Percentiles rank a stretch among this genome's conserved stretches.
phyloP scores from a whole-genome alignment of 1,284 basidiomycete species.

The Cystobasidium sp. region DNA sequence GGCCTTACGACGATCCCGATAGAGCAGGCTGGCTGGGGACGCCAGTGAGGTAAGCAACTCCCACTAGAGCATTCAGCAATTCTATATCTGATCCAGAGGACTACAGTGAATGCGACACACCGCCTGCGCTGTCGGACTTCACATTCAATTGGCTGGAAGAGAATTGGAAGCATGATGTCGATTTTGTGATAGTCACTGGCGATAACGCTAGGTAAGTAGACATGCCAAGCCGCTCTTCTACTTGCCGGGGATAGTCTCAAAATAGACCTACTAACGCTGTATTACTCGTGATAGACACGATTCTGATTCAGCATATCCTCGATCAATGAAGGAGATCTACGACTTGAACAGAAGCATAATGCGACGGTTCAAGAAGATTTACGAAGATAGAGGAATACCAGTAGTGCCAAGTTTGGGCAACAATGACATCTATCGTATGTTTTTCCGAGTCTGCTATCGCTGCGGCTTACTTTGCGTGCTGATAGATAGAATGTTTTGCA shows the following conservation, averaged over 20 bases:
- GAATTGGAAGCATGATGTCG: slow-evolving; percentile 80
- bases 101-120: slow-evolving; percentile 83
- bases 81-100: neutral
- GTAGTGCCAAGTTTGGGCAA: slow-evolving; percentile 82
- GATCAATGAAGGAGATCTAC: slow-evolving; percentile 81
- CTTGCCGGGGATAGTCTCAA: neutral
- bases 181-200: slow-evolving; percentile 93
- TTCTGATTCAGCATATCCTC: slow-evolving; percentile 77
- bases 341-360: slow-evolving; percentile 73
- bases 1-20: slow-evolving; percentile 51
- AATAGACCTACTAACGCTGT: neutral
- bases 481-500: neutral
- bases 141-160: slow-evolving; percentile 80
- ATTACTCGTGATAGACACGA: slow-evolving; percentile 69
- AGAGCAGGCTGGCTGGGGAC: slow-evolving; percentile 56
- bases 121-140: slow-evolving; percentile 73
- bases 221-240: neutral
- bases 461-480: neutral
- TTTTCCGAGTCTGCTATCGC: neutral
- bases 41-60: slow-evolving; percentile 47
- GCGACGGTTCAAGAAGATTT: slow-evolving; percentile 71
- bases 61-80: neutral
- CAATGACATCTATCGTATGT: slow-evolving; percentile 55
- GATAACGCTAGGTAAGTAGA: slow-evolving; percentile 77
- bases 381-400: slow-evolving; percentile 69